These are phyloP conservation scores for Thielaviopsis populi DNA, from an alignment of 2,329 filamentous ascomycete genomes.

Conservation along the genomic window DNA sequence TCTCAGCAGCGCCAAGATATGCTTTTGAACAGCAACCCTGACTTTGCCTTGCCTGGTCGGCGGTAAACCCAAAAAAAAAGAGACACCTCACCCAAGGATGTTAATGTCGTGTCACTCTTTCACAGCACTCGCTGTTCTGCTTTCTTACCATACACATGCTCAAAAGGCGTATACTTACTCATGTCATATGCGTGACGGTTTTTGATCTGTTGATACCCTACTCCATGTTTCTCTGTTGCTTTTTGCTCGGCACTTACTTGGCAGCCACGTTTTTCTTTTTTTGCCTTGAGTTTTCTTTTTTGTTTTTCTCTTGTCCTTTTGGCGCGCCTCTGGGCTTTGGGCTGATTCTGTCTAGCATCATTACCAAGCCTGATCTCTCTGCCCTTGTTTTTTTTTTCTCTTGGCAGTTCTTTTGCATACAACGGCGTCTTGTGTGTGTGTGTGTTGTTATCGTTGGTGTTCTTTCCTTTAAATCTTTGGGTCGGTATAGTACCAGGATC, in stretches of 20 bases:
- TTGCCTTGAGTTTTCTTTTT: conserved; percentile 3
- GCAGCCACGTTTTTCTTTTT: background rate
- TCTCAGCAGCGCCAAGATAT: conserved; percentile 51
- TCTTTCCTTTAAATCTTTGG: background rate
- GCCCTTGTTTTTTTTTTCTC: background rate
- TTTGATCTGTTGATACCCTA: conserved; percentile 11
- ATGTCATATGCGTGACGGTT: background rate
- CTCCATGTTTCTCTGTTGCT: background rate
- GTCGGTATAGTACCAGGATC: background rate
- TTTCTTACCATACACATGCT: background rate
- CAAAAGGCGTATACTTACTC: background rate
- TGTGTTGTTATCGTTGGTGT: background rate
- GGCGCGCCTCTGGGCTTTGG: background rate
- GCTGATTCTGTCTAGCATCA: too few relatives aligned
- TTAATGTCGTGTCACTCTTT: background rate
- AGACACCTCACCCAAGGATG: background rate
- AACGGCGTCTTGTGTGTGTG: background rate
- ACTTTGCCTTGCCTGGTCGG: conserved; percentile 55
- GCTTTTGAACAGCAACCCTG: conserved; percentile 64
- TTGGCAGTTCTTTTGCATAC: background rate
- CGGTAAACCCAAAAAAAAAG: conserved; percentile 4
- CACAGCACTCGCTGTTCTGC: background rate
- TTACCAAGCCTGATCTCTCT: background rate
- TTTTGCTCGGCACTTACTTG: background rate
- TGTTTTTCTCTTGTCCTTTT: background rate